Evolutionary conservation across 345 rosid species (phyloP).

Genomic region (Sapria himalayana): DNA sequence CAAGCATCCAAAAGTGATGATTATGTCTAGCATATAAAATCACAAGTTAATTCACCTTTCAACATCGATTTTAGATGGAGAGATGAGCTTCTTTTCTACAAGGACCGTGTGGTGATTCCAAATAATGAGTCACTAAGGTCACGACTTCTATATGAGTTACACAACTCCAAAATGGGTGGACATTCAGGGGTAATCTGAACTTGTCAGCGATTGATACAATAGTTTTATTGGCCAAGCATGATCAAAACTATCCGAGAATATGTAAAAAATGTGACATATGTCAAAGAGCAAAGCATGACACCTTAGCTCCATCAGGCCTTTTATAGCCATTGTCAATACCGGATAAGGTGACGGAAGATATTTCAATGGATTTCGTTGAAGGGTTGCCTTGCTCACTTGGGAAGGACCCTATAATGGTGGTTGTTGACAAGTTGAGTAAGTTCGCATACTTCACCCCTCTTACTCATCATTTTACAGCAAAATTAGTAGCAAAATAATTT

Average conservation of each 20-base stretch:
- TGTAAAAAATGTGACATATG: neutral
- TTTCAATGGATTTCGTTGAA: neutral
- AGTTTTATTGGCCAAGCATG: neutral
- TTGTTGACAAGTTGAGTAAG: neutral
- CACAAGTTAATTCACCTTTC: too few species aligned
- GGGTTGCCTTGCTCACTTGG: neutral
- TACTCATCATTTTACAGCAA: neutral
- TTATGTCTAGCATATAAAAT: neutral
- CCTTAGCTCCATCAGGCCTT: neutral
- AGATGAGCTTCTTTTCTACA: neutral
- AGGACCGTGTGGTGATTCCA: conserved; percentile 1
- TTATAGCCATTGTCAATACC: neutral
- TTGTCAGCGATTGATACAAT: neutral
- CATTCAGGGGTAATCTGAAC: neutral
- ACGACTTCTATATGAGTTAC: neutral
- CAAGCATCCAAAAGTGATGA: neutral
- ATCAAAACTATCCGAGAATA: too few species aligned
- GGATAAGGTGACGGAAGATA: neutral
- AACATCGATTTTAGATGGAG: neutral
- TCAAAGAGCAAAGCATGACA: neutral
- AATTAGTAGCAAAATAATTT: neutral
- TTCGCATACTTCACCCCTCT: neutral
- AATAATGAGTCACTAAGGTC: neutral
- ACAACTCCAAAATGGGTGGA: neutral
- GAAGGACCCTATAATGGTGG: neutral